Conservation (phyloP, 2,329 filamentous ascomycete genomes). For the Didymosphaeria variabile region DNA sequence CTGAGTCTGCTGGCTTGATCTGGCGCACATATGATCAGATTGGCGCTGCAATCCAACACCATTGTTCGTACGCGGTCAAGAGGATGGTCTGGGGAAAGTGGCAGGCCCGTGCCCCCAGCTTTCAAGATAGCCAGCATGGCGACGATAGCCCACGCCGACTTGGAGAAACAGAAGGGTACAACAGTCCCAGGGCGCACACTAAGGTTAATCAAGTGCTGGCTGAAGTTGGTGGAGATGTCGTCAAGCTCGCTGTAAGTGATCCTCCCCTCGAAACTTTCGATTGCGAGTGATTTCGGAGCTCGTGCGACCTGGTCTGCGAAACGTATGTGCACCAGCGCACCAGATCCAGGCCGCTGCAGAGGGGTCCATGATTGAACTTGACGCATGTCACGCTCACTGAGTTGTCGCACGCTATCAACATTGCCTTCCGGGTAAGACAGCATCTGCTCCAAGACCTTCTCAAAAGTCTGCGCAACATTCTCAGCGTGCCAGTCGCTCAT, state of each 20-base stretch:
- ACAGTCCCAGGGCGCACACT: neutral
- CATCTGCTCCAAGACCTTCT: neutral
- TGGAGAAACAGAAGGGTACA: slow-evolving; percentile 23
- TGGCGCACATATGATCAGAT: slow-evolving; percentile 6
- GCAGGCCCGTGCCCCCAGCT: slow-evolving; percentile 49
- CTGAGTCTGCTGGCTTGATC: slow-evolving; percentile 1
- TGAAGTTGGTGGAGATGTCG: neutral
- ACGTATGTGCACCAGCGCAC: neutral
- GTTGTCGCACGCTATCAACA: neutral
- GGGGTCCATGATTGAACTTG: neutral
- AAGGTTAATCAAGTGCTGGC: neutral
- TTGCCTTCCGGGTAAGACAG: neutral
- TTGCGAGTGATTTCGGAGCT: neutral
- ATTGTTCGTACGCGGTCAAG: slow-evolving; percentile 10
- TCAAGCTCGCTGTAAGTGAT: slow-evolving; percentile 2
- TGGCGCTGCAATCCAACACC: neutral
- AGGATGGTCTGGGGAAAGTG: slow-evolving; percentile 23
- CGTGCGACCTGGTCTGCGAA: neutral
- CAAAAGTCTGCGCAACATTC: neutral
- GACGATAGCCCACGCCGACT: slow-evolving; percentile 35
- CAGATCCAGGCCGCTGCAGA: neutral
- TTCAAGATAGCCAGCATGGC: slow-evolving; percentile 55
- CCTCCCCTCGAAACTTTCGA: slow-evolving; percentile 1
- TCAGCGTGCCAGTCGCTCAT: slow-evolving; percentile 1
- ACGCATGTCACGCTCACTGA: neutral